A percentile compares a stretch with the other conserved stretches of the same genome.
phyloP scores from a whole-genome alignment of 768 basidiomycete species.

The Tephrocybe sp. region DNA sequence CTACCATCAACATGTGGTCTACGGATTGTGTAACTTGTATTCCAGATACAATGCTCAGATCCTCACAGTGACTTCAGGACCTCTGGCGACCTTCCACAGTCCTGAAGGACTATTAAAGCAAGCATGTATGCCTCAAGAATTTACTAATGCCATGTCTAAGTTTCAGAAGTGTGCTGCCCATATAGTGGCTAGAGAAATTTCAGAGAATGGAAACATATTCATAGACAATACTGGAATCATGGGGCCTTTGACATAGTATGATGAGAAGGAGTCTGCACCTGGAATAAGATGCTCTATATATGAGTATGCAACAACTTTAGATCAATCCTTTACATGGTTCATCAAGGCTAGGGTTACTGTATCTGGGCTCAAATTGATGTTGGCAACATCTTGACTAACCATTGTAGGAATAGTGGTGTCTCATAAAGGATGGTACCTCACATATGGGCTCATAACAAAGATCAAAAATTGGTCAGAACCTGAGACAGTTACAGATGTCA shows the following conservation, averaged over 20 bases:
- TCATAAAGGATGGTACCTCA: constrained; percentile 29
- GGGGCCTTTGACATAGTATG: constrained; percentile 16
- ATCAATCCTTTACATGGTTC: not conserved
- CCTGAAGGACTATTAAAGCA: constrained; percentile 23
- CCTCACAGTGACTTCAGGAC: constrained; percentile 24
- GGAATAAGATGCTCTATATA: constrained; percentile 23
- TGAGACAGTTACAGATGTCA: constrained; percentile 14
- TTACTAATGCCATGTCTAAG: constrained; percentile 32
- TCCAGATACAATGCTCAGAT: constrained; percentile 12
- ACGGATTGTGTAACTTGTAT: constrained; percentile 9
- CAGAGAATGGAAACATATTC: constrained; percentile 13
- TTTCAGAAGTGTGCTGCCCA: constrained; percentile 25
- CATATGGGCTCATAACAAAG: constrained; percentile 22
- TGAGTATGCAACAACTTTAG: constrained; percentile 14
- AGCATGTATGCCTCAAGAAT: constrained; percentile 31
- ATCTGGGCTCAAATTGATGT: not conserved
- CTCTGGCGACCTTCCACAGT: constrained; percentile 33
- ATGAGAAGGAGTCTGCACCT: constrained; percentile 11
- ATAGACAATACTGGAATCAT: constrained; percentile 21
- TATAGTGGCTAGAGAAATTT: constrained; percentile 16
- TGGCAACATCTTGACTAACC: not conserved
- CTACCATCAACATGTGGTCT: not conserved
- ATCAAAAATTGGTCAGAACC: constrained; percentile 27
- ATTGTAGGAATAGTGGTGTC: constrained; percentile 20
- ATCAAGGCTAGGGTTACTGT: not conserved